Evolutionary conservation across 768 basidiomycete species (phyloP), one percentile per base, ranked within the genome.

Genomic region (Kwoniella botswanensis): DNA sequence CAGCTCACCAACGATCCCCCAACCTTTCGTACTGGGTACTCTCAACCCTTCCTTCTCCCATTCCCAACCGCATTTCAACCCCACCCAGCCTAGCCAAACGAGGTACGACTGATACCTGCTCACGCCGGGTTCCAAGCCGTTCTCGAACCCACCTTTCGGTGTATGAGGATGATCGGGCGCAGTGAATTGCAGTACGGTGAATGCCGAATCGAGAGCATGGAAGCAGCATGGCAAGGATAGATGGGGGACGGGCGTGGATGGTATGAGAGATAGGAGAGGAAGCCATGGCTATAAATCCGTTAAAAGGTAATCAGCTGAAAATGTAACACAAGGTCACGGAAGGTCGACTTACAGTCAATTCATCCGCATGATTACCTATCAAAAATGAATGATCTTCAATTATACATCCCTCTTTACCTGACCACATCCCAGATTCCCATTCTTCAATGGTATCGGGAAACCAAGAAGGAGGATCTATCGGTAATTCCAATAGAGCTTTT

Each of bases 321-420:
- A 35, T 71, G 26, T 44, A 6, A 6, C 43, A 9, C 2, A 9
- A 55, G 17, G n/a, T 12, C 7, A 46, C 50, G 26, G 43, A 11
- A 55, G 17, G 26, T 22, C 6, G 24, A 60, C 82, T 70, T 43
- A 84, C 83, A 13, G 95, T 95, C 18, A 98, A 86, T 76, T 98
- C 96, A 84, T 98, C 96, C 0, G 95, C 92, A 82, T 98, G 96
- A 84, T 98, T 98, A 10, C 92, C 94, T 61, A 98, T 91, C 68
- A 98, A 84, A 84, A 97, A 98, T 2, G 86, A 84, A 0, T 86
- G 88, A 0, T 85, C 84, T 9, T 77, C 78, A 62, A 88, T 80
- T 60, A 82, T 81, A 29, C 85, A 76, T 2, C 63, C 54, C 5
- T 71, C 71, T 63, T 71, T 70, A 1, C 74, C 73, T 17, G 42